Base-by-base conservation (phyloP, 1,284 basidiomycete genomes). In the Ganoderma resinaceum region DNA sequence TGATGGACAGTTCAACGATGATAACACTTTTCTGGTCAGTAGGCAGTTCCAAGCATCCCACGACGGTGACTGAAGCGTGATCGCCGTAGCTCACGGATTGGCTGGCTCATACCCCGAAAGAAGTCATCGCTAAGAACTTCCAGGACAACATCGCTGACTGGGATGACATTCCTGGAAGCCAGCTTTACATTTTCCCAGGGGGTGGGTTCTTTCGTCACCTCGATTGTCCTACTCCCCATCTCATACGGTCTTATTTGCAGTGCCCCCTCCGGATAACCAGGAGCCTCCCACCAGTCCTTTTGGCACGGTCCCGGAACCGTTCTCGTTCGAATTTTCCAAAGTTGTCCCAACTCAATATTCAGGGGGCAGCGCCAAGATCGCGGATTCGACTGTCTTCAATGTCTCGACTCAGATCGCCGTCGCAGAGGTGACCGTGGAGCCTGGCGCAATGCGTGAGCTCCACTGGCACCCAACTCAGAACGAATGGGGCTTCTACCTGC, bases 41-140 rank as follows among this genome's bases (percentile, higher is more conserved):
- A 23, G n/a, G 18, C 37, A 43, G 20, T 11, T n/a, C 7, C 29
- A n/a, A 20, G 14, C 11, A 40, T 14, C 7, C 26, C 52, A 33
- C 0, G 62, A 59, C 52, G 43, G 20, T 8, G 66, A 77, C 82
- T 65, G 77, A 82, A 4, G 8, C 40, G 9, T 16, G 12, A 55
- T 38, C 31, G 16, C 14, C 55, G 11, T 62, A 87, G 84, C 76
- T 89, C 61, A 89, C 88, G 6, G 89, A 90, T 71, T 91, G 89
- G 89, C 74, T 90, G 11, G 77, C 88, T 0, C 91, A 92, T 73
- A 84, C 89, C 0, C 85, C 86, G 14, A 83, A 82, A 68, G 82
- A 84, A 81, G 89, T 91, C 23, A 83, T 94, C 43, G 86, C 87
- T 46, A 91, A 91, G 81, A 92, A 91, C 77, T 91, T 92, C 82